Percentiles rank a stretch among this genome's conserved stretches.
phyloP scores from a whole-genome alignment of 2,329 filamentous ascomycete genomes.

The Mollisiaceae sp. region DNA sequence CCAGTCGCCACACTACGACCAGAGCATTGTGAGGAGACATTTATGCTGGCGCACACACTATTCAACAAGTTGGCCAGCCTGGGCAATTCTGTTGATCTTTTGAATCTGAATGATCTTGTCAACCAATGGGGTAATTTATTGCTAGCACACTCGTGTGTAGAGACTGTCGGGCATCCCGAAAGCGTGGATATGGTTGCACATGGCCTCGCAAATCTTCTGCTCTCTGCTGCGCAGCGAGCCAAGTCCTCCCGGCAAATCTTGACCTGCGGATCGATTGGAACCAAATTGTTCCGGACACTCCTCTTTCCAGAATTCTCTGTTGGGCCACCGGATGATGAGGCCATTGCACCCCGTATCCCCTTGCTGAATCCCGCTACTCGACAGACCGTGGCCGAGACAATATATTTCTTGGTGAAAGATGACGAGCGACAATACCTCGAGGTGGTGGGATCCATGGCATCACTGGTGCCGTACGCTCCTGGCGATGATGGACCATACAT shows the following conservation, averaged over 20 bases:
- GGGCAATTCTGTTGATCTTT: constrained; percentile 36
- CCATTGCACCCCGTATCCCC: constrained; percentile 48
- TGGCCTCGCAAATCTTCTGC: constrained; percentile 46
- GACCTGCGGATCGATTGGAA: constrained; percentile 47
- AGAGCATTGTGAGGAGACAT: constrained; percentile 41
- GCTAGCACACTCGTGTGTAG: constrained; percentile 48
- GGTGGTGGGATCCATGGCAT: constrained; percentile 57
- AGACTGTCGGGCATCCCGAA: constrained; percentile 43
- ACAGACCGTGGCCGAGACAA: constrained; percentile 62
- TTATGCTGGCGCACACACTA: constrained; percentile 49
- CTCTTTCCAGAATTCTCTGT: constrained; percentile 62
- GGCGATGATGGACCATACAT: constrained; percentile 58
- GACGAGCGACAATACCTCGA: constrained; percentile 53
- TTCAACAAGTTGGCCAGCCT: constrained; percentile 46
- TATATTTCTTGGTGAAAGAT: constrained; percentile 61
- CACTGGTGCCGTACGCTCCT: constrained; percentile 54
- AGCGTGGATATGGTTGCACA: constrained; percentile 42
- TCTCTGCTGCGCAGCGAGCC: constrained; percentile 40
- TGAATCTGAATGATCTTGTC: constrained; percentile 36
- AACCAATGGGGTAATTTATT: constrained; percentile 44
- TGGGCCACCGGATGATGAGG: constrained; percentile 40
- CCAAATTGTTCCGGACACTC: constrained; percentile 64
- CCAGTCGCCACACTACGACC: constrained; percentile 31
- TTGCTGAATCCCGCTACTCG: constrained; percentile 62
- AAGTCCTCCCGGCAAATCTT: constrained; percentile 36